Evolutionary conservation across 176 grass and related monocot genomes (phyloP), one percentile per base, ranked within the genome.

Genomic region (Triticum monococcum): DNA sequence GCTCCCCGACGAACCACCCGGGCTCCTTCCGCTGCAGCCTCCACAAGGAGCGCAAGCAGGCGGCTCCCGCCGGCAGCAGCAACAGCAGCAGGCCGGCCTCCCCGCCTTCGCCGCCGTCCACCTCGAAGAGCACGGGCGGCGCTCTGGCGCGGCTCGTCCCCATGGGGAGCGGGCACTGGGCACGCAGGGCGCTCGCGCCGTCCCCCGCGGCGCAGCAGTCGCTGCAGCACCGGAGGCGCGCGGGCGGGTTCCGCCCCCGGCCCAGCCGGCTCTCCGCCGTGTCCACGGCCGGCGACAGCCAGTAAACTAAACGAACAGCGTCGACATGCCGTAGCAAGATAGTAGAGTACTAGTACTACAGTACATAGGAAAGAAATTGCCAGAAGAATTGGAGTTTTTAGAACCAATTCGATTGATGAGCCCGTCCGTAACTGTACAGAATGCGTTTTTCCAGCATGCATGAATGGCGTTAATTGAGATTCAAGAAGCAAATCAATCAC

Each of bases 21-120:
- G 93, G 93, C 1, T 95, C 90, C 0, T 95, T 95, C 79, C 90
- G 93, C 0, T 95, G 93, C 68, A 88, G 88, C 82, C 82, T 84
- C 40, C 90, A 95, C 88, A 94, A 90, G 78, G 90, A 84, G 0
- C 68, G 68, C 73, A 84, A 76, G 37, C 69, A 12, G 22, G 9
- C 32, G 11, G 20, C 72, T 8, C 31, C 75, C 3, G 33, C 18
- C 8, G 20, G 22, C 37, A 54, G 33, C 24, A 1, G 13, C 64
- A 77, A 45, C 32, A 43, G 3, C 3, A 43, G 3, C 10, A 43
- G 0, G 86, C 83, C 66, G 22, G 37, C 22, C 37, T 23, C 68
- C 8, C 31, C 32, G 8, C 64, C 64, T 66, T 30, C 64, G 0
- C 18, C 9, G 43, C 33, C 16, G 11, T 70, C 18, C 2, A 4